Base-by-base conservation (phyloP, 257 asterid species). In the Jacaranda copaia region DNA sequence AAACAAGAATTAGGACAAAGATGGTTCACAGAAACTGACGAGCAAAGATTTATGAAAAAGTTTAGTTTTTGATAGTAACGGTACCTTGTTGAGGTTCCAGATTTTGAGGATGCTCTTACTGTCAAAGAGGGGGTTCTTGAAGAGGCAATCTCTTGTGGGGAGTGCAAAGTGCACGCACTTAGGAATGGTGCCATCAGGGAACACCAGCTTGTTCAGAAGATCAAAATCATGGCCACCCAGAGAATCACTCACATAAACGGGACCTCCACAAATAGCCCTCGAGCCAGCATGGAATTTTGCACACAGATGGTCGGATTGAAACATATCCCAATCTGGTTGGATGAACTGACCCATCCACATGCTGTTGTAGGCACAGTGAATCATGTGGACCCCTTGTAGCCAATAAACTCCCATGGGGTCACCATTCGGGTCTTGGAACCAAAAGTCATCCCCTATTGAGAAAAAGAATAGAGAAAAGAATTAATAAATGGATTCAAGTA, bases 241-340 rank as follows among this genome's bases (percentile, higher is more conserved):
- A 60, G 96, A 89, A 59, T 91, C 97, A 56, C 97, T 91, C 5
- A 89, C 97, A 58, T 91, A 91, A 9, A 91, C 91, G 1, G 96
- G 96, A 0, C 97, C 93, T 0, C 97, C 97, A 68, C 93, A 91
- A 4, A 91, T 91, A 45, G 97, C 97, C 78, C 97, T 83, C 32
- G 96, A 91, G 3, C 93, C 97, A 0, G 96, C 93, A 57, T 91
- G 97, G 38, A 91, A 91, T 57, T 88, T 91, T 3, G 97, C 96
- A 25, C 92, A 85, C 9, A 83, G 40, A 81, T 91, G 97, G 68
- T 91, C 93, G 0, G 96, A 82, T 65, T 91, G 97, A 59, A 91
- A 91, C 96, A 91, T 91, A 84, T 91, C 97, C 93, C 97, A 91
- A 67, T 91, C 96, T 15, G 97, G 97, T 25, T 88, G 93, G 84